Percentiles rank a stretch among this genome's conserved stretches.
These are phyloP conservation scores for Acanthamoeba quina DNA, from an alignment of 208 protist genomes.

Conservation along the genomic window DNA sequence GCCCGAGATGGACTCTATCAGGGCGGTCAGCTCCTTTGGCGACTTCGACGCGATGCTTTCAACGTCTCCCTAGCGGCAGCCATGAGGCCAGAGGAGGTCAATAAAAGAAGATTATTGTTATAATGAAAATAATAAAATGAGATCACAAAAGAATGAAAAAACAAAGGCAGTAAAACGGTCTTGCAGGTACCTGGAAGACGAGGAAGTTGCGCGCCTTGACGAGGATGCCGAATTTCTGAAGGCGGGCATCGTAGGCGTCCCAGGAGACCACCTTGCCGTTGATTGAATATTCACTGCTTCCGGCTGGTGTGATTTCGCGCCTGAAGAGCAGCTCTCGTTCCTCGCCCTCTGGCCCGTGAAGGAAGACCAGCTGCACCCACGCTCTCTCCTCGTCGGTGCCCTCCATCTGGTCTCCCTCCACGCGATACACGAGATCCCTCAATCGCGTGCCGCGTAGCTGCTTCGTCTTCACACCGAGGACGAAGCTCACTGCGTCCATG, in stretches of 20 bases:
- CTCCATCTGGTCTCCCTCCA: neutral
- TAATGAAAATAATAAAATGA: neutral
- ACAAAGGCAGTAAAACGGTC: neutral
- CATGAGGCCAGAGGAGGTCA: neutral
- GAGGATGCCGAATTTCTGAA: constrained; percentile 92
- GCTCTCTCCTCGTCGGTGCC: neutral
- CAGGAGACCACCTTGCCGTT: constrained; percentile 88
- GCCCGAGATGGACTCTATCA: constrained; percentile 94
- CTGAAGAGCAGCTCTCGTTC: constrained; percentile 91
- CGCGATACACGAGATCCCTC: constrained; percentile 95
- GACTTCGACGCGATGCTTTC: constrained; percentile 95
- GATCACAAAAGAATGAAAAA: neutral
- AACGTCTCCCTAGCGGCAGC: constrained; percentile 95
- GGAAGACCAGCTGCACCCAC: constrained; percentile 48
- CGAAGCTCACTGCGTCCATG: constrained; percentile 99
- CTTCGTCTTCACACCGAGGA: constrained; percentile 93
- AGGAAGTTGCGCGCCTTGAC: constrained; percentile 95
- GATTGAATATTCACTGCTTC: constrained; percentile 86
- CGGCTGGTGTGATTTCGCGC: constrained; percentile 88
- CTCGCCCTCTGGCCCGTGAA: constrained; percentile 15
- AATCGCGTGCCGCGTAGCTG: constrained; percentile 91
- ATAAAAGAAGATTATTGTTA: neutral
- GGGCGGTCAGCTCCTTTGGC: constrained; percentile 95
- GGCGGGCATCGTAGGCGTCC: constrained; percentile 91
- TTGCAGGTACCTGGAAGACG: constrained; percentile 86